Base-by-base conservation (phyloP, 2,329 filamentous ascomycete genomes). In the Geosmithia morbida region DNA sequence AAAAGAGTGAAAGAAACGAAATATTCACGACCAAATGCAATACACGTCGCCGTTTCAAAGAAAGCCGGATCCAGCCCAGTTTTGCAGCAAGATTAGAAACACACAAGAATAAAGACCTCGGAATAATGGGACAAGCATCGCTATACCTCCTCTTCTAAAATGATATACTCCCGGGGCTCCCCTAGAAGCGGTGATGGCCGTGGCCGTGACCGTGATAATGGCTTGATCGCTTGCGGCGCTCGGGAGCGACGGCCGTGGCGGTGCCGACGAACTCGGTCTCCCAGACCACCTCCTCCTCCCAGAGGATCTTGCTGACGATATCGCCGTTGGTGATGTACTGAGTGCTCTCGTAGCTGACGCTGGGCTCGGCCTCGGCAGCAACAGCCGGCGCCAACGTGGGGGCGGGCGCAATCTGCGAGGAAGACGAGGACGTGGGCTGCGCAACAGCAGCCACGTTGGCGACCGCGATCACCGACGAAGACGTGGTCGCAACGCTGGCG, bases 291-390 rank as follows among this genome's bases (percentile, higher is more conserved):
- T 74, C 67, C 61, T 79, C 68, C 46, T 74, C 70, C 70, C 74
- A 77, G 13, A 78, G 59, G 19, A 82, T 68, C 62, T 80, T 71
- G 51, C 67, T 68, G 13, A 82, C 72, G 7, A 69, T 54, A 43
- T 67, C 65, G 46, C 68, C 69, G 8, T 63, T 62, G 17, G 75
- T 79, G 44, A 71, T 51, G 51, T 68, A 78, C 53, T 77, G 60
- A 5, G 76, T 81, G 58, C 70, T 74, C 51, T 53, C 68, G 52
- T 54, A 61, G 49, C 54, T 62, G 47, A 61, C 55, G 49, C 66
- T 40, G 39, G 39, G 39, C 14, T 40, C 39, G n/a, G 19, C 19
- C n/a, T 22, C 59, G 4, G 58, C 53, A 46, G 44, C 43, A 8
- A 50, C 26, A 43, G 57, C 52, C 3, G 63, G 56, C 6, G 60